Conservation (phyloP, 495 filamentous ascomycete species). For the Sporormia fimetaria region DNA sequence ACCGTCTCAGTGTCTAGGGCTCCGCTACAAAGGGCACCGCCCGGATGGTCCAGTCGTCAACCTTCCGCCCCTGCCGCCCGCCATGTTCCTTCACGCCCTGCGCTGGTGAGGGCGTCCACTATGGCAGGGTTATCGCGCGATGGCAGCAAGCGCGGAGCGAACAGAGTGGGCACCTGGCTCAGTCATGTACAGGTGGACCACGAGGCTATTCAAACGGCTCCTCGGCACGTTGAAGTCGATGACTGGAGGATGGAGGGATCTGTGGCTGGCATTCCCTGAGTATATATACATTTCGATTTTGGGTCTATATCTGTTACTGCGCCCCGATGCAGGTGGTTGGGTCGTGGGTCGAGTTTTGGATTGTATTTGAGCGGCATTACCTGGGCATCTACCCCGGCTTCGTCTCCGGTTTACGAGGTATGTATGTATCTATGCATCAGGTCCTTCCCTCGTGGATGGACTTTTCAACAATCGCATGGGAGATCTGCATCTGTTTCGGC, state of each 20-base stretch:
- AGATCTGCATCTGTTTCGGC: no score
- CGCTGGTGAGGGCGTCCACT: slow-evolving; percentile 15
- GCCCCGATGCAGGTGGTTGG: neutral
- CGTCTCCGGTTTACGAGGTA: no score
- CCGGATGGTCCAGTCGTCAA: neutral
- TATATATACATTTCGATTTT: neutral
- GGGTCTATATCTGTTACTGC: neutral
- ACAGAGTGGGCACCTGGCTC: slow-evolving; percentile 26
- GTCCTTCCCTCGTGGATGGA: no score
- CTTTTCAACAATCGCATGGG: no score
- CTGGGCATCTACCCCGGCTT: no score
- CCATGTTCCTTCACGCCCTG: no score
- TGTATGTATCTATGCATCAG: no score
- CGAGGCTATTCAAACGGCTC: slow-evolving; percentile 15
- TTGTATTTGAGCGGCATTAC: no score
- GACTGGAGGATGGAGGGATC: slow-evolving; percentile 18
- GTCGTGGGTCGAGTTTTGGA: no score
- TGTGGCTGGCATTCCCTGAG: slow-evolving; percentile 14
- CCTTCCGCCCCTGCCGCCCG: neutral
- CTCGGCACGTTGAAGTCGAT: slow-evolving; percentile 11
- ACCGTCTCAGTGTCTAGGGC: slow-evolving; percentile 10
- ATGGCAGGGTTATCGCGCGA: slow-evolving; percentile 27
- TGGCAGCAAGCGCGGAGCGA: slow-evolving; percentile 18
- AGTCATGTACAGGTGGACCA: slow-evolving; percentile 22
- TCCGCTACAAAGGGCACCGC: slow-evolving; percentile 8